Conservation (phyloP, 2,329 filamentous ascomycete genomes). For the Chrysoporthe puriensis region DNA sequence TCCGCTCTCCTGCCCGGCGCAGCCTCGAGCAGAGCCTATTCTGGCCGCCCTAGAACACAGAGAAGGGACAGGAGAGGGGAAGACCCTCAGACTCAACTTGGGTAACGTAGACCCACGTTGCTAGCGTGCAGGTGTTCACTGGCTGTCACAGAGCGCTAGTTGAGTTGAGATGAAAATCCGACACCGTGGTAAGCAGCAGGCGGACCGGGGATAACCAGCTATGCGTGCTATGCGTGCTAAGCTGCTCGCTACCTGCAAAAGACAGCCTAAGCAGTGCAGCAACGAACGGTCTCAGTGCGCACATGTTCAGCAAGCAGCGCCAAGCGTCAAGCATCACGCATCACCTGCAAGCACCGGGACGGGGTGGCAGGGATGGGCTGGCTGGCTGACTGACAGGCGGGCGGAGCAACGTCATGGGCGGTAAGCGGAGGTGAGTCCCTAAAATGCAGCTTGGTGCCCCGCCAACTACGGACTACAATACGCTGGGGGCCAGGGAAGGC, state of each 20-base stretch:
- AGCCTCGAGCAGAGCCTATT: no score
- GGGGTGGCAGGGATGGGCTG: conserved; percentile 7
- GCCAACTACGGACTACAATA: conserved; percentile 9
- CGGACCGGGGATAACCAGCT: neutral
- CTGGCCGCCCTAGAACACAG: no score
- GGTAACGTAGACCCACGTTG: conserved; percentile 12
- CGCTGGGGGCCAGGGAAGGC: neutral
- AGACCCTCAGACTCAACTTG: neutral
- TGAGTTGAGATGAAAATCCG: conserved; percentile 14
- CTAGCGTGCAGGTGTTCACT: conserved; percentile 14
- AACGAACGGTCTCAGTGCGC: neutral
- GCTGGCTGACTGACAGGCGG: conserved; percentile 15
- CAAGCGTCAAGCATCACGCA: neutral
- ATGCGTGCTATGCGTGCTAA: neutral
- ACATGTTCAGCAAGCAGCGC: conserved; percentile 4
- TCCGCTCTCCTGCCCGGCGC: no score
- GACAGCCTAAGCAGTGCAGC: neutral
- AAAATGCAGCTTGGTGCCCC: conserved; percentile 16
- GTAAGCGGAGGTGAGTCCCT: conserved; percentile 15
- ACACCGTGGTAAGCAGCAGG: conserved; percentile 10
- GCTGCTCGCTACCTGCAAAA: no score
- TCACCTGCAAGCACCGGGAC: neutral
- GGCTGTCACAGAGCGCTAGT: conserved; percentile 7
- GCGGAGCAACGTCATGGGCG: conserved; percentile 25
- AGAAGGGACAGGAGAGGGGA: no score